Base-by-base conservation (phyloP, 2,329 filamentous ascomycete genomes). In the Tolypocladium ovalisporum region DNA sequence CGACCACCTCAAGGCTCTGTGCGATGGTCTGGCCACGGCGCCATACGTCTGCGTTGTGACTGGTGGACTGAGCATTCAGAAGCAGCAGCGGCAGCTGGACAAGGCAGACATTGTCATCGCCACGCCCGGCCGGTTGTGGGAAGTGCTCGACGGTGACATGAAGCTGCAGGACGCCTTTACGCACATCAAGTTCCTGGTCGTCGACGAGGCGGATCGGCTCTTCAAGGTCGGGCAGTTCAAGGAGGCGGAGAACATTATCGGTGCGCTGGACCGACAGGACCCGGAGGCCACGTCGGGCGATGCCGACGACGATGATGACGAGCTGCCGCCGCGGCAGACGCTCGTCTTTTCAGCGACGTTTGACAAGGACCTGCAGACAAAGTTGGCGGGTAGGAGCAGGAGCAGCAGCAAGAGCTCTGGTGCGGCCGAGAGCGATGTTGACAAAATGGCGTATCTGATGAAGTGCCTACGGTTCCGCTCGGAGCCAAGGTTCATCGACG, bases 311-410 rank as follows among this genome's bases (percentile, higher is more conserved):
- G 73, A 80, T 22, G 76, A 76, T 0, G 72, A 76, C 0, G 65
- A 71, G 8, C 62, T 71, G 13, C 68, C 76, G 47, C 67, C 81
- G 19, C 78, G 93, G 44, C 94, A 99, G 68, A 97, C 92, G 0
- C 81, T 99, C 0, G 90, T 99, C 24, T 99, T 99, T 71, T 97
- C 94, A 0, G 94, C 94, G 0, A 99, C 94, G 0, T 96, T 99
- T 71, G 89, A 96, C 68, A 93, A 92, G 67, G 86, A 87, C 0
- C 75, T 99, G 35, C 93, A 97, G 69, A 89, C 93, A 64, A 97
- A 97, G 70, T 80, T 99, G 15, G 85, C 89, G 1, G 88, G 90
- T 32, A 95, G 91, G 69, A 79, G 81, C 24, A 85, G 82, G 57
- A 61, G 62, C 27, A 24, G 62, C 27, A 24, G 53, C 54, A 64